These are phyloP conservation scores for Kwoniella shivajii DNA, from an alignment of 1,284 basidiomycete species.

Conservation along the genomic window DNA sequence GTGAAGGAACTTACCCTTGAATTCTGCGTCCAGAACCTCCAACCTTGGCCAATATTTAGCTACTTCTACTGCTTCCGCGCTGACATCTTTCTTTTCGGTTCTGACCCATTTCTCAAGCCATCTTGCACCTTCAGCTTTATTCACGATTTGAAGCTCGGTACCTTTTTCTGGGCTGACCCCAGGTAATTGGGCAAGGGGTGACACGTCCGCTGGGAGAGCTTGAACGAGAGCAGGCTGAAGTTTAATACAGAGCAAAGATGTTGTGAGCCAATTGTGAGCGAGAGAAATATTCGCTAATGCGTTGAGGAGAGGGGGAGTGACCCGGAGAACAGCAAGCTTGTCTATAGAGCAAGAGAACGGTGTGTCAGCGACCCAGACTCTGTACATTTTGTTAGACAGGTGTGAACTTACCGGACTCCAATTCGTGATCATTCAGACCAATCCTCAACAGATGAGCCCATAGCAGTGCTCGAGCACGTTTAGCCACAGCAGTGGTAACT, in stretches of 20 bases:
- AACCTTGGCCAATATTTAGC: slow-evolving; percentile 72
- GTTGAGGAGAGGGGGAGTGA: slow-evolving; percentile 72
- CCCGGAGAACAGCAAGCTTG: slow-evolving; percentile 68
- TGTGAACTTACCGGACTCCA: slow-evolving; percentile 64
- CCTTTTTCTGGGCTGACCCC: slow-evolving; percentile 61
- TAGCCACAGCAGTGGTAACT: slow-evolving; percentile 42
- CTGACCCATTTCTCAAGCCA: slow-evolving; percentile 56
- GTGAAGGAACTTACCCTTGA: slow-evolving; percentile 68
- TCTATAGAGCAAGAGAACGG: slow-evolving; percentile 56
- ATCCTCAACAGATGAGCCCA: slow-evolving; percentile 85
- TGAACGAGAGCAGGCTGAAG: slow-evolving; percentile 84
- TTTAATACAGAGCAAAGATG: slow-evolving; percentile 76
- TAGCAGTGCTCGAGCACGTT: slow-evolving; percentile 70
- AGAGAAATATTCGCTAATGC: slow-evolving; percentile 81
- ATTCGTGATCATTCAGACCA: slow-evolving; percentile 60
- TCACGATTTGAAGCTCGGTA: slow-evolving; percentile 57
- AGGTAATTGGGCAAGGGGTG: slow-evolving; percentile 73
- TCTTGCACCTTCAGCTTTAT: slow-evolving; percentile 60
- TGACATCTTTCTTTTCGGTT: slow-evolving; percentile 60
- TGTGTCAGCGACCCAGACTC: slow-evolving; percentile 2
- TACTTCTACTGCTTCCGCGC: slow-evolving; percentile 67
- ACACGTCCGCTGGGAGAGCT: slow-evolving; percentile 67
- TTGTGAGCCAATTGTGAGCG: slow-evolving; percentile 87
- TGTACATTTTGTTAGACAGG: neutral
- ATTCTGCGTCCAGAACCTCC: slow-evolving; percentile 80